Conservation (phyloP, 192 early-diverging fungal genomes). For the Linnemannia schmuckeri region DNA sequence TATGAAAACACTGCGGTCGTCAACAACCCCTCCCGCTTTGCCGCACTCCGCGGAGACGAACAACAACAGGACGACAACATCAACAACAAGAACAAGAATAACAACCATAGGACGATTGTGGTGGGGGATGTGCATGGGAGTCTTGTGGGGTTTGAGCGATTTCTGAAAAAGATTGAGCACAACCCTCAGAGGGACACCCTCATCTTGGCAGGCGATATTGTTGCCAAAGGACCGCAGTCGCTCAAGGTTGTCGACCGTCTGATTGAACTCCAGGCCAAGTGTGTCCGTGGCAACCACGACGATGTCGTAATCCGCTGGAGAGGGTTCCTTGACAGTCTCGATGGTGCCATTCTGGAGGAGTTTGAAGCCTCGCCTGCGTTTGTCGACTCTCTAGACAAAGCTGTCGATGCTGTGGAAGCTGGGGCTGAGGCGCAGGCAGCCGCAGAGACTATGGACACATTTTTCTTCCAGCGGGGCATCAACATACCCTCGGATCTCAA, state of each 20-base stretch:
- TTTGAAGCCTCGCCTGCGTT: conserved; percentile 12
- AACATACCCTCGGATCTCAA: conserved; percentile 46
- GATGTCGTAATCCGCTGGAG: conserved; percentile 75
- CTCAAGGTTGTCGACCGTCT: conserved; percentile 68
- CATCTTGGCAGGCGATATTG: conserved; percentile 77
- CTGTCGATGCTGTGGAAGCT: background rate
- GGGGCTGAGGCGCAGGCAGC: conserved; percentile 2
- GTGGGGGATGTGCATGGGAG: conserved; percentile 82
- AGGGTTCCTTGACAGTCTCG: conserved; percentile 61
- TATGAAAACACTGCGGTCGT: background rate
- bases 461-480: conserved; percentile 26
- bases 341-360: background rate
- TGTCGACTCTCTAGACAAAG: background rate
- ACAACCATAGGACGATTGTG: conserved; percentile 63
- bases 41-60: no score
- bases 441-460: background rate
- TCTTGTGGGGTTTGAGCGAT: conserved; percentile 63
- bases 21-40: background rate
- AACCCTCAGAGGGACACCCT: conserved; percentile 62
- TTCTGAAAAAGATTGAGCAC: conserved; percentile 63
- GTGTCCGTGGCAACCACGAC: conserved; percentile 83
- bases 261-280: conserved; percentile 59
- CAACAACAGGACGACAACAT: background rate
- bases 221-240: conserved; percentile 74
- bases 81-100: background rate